A percentile compares a stretch with the other conserved stretches of the same genome.
phyloP scores from a whole-genome alignment of 805 yeast genomes.

The Cyberlindnera japonica region DNA sequence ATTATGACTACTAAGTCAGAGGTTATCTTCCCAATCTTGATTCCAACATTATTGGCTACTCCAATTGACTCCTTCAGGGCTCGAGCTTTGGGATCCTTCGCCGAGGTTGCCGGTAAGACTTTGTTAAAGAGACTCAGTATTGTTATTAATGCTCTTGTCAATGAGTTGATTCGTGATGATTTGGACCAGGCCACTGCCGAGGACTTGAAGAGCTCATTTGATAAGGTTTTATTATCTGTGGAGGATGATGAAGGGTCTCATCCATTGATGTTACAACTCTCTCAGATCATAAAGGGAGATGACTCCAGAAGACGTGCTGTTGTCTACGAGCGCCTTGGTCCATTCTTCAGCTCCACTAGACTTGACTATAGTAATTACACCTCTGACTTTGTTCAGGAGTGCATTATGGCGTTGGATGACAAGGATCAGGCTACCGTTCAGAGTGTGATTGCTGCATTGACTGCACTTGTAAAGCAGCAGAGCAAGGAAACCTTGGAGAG shows the following conservation, averaged over 20 bases:
- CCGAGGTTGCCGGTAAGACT: conserved; percentile 86
- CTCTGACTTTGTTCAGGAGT: conserved; percentile 68
- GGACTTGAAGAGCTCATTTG: conserved; percentile 54
- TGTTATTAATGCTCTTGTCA: conserved; percentile 71
- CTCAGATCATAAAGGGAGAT: conserved; percentile 74
- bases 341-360: conserved; percentile 60
- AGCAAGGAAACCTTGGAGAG: conserved; percentile 73
- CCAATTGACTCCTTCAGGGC: conserved; percentile 86
- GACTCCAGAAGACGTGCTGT: conserved; percentile 60
- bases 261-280: conserved; percentile 76
- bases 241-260: conserved; percentile 77
- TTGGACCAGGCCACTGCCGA: conserved; percentile 35
- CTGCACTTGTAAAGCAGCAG: conserved; percentile 64
- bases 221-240: conserved; percentile 67
- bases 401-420: conserved; percentile 73
- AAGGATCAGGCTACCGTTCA: conserved; percentile 56
- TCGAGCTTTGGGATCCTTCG: conserved; percentile 79
- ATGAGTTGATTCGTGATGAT: conserved; percentile 43
- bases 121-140: conserved; percentile 66
- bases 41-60: conserved; percentile 76
- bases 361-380: conserved; percentile 72
- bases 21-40: conserved; percentile 86
- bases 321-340: conserved; percentile 62
- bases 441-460: conserved; percentile 61
- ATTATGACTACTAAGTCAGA: conserved; percentile 89